Evolutionary conservation across 495 filamentous ascomycete species (phyloP).

Genomic region (Talaromyces nanjingensis): DNA sequence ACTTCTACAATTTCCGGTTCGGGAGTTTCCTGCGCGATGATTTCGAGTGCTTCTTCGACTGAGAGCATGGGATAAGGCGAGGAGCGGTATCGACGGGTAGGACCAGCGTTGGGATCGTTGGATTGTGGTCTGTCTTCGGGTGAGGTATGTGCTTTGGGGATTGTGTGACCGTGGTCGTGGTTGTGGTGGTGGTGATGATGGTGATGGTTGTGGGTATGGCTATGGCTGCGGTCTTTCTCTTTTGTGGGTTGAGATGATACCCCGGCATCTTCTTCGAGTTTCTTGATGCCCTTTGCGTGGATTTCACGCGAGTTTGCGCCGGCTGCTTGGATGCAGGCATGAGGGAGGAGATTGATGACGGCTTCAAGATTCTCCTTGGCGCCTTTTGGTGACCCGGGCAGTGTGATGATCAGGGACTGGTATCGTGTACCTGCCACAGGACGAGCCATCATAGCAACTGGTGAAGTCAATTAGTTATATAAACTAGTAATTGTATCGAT

Average conservation of each 20-base stretch:
- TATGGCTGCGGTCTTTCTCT: slow-evolving; percentile 22
- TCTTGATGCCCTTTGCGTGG: slow-evolving; percentile 73
- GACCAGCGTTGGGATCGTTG: slow-evolving; percentile 76
- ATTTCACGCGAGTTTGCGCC: slow-evolving; percentile 74
- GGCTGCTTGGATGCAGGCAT: slow-evolving; percentile 85
- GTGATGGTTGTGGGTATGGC: slow-evolving; percentile 38
- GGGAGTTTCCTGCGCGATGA: slow-evolving; percentile 66
- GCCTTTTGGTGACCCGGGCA: slow-evolving; percentile 95
- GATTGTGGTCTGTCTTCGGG: slow-evolving; percentile 55
- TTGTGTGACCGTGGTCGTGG: slow-evolving; percentile 52
- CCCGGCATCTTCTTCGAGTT: slow-evolving; percentile 79
- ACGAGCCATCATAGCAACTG: slow-evolving; percentile 96
- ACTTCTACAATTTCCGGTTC: slow-evolving; percentile 43
- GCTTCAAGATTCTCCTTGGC: slow-evolving; percentile 91
- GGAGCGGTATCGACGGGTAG: slow-evolving; percentile 66
- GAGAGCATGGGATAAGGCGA: slow-evolving; percentile 92
- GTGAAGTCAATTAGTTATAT: slow-evolving; percentile 12
- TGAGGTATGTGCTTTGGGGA: slow-evolving; percentile 65
- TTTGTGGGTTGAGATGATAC: slow-evolving; percentile 27
- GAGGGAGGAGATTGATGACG: slow-evolving; percentile 81
- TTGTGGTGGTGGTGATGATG: slow-evolving; percentile 49
- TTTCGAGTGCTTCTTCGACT: slow-evolving; percentile 69
- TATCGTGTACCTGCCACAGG: slow-evolving; percentile 87
- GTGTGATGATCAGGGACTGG: slow-evolving; percentile 76
- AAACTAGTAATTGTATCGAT: slow-evolving; percentile 8